These are phyloP conservation scores for Colletotrichum viniferum DNA, from an alignment of 2,329 filamentous ascomycete species.

Conservation along the genomic window DNA sequence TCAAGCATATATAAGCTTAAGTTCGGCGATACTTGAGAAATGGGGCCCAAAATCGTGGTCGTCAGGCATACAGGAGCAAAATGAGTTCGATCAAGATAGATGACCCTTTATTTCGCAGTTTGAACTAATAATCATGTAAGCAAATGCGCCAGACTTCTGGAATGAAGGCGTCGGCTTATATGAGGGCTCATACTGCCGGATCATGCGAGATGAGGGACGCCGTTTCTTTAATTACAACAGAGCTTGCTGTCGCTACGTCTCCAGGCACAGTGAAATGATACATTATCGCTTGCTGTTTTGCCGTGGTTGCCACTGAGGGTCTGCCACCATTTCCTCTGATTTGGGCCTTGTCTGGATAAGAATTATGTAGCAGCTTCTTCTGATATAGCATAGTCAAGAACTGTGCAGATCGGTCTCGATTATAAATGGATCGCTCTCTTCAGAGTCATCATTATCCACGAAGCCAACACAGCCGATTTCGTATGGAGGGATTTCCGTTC, in stretches of 20 bases:
- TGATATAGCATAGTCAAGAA: neutral
- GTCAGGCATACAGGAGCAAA: no score
- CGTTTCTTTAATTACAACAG: neutral
- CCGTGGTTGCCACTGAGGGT: neutral
- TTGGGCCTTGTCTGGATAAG: neutral
- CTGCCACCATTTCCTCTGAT: neutral
- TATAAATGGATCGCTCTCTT: neutral
- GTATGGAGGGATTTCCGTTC: no score
- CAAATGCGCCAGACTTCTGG: fast-evolving
- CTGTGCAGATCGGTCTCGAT: neutral
- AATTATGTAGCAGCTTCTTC: no score
- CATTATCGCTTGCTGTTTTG: fast-evolving
- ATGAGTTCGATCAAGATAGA: no score
- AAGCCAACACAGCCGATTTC: neutral
- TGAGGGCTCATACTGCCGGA: neutral
- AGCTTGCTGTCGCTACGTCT: no score
- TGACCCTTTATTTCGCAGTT: fast-evolving
- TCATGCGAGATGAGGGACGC: neutral
- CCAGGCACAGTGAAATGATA: no score
- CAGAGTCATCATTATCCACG: neutral
- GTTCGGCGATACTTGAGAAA: no score
- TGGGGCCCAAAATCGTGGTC: no score
- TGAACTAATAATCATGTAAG: fast-evolving
- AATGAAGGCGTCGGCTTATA: neutral
- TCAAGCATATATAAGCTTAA: neutral